Evolutionary conservation across 2,329 filamentous ascomycete genomes (phyloP).

Genomic region (Ophiostoma sp.): DNA sequence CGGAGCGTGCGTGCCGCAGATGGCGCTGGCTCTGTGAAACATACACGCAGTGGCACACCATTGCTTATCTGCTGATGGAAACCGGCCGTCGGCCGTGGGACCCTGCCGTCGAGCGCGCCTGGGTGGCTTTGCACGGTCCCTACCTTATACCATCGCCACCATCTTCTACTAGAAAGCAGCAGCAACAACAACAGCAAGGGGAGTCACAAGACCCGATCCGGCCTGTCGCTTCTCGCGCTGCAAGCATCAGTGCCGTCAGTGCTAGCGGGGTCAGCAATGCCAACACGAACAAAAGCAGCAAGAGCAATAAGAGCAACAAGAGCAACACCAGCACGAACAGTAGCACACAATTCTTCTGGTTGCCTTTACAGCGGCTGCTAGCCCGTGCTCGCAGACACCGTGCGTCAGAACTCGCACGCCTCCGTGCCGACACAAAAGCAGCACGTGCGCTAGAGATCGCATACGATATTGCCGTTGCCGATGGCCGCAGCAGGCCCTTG

Average conservation of each 20-base stretch:
- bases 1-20: constrained; percentile 48
- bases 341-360: constrained; percentile 40
- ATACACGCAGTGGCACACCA: constrained; percentile 59
- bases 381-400: constrained; percentile 43
- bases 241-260: background rate
- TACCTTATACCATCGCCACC: constrained; percentile 43
- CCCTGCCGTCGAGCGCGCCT: constrained; percentile 48
- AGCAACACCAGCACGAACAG: constrained; percentile 32
- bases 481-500: constrained; percentile 36
- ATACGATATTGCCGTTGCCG: constrained; percentile 34
- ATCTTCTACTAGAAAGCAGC: background rate
- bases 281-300: constrained; percentile 18
- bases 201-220: background rate
- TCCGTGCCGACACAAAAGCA: constrained; percentile 35
- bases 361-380: constrained; percentile 45
- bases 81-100: constrained; percentile 49
- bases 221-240: background rate
- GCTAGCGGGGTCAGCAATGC: constrained; percentile 28
- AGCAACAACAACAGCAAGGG: background rate
- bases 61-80: constrained; percentile 57
- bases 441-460: constrained; percentile 35
- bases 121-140: constrained; percentile 48
- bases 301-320: constrained; percentile 9
- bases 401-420: constrained; percentile 38
- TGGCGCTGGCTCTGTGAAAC: constrained; percentile 62